Conservation (phyloP, 2,329 filamentous ascomycete genomes). For the Fusarium ramigenum region DNA sequence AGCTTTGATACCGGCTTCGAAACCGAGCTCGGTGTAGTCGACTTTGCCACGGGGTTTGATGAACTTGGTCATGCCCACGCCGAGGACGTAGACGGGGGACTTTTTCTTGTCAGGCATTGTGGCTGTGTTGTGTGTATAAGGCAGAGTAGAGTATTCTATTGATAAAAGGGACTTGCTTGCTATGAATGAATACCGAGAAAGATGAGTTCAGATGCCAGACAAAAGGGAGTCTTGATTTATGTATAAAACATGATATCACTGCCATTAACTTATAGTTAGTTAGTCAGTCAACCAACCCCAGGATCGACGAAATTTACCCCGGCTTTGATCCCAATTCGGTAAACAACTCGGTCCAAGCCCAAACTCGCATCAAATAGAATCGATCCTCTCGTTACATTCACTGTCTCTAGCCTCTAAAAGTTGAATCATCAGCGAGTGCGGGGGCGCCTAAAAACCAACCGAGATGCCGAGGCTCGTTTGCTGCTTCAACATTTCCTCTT, state of each 20-base stretch:
- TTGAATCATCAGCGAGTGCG: conserved; percentile 19
- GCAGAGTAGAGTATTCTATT: no score
- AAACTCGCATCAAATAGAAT: conserved; percentile 14
- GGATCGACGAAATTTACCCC: conserved; percentile 14
- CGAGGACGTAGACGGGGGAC: conserved; percentile 81
- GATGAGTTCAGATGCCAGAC: not conserved
- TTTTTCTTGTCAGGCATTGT: conserved; percentile 61
- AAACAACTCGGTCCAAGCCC: conserved; percentile 21
- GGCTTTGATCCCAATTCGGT: conserved; percentile 14
- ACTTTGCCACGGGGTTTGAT: conserved; percentile 95
- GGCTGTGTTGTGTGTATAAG: not conserved
- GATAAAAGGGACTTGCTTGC: no score
- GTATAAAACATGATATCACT: conserved; percentile 14
- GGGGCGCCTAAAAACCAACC: conserved; percentile 25
- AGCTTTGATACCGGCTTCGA: conserved; percentile 90
- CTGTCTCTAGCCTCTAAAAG: conserved; percentile 22
- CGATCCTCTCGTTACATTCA: not conserved
- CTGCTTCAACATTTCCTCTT: conserved; percentile 4
- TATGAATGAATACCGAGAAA: not conserved
- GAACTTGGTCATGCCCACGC: conserved; percentile 99
- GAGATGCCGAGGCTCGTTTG: conserved; percentile 36
- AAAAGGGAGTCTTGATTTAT: not conserved
- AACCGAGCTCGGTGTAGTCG: conserved; percentile 93
- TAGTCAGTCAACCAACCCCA: not conserved
- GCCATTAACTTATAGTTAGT: no score